phyloP scores from a whole-genome alignment of 306 rosid genomes.

The Argentina anserina region DNA sequence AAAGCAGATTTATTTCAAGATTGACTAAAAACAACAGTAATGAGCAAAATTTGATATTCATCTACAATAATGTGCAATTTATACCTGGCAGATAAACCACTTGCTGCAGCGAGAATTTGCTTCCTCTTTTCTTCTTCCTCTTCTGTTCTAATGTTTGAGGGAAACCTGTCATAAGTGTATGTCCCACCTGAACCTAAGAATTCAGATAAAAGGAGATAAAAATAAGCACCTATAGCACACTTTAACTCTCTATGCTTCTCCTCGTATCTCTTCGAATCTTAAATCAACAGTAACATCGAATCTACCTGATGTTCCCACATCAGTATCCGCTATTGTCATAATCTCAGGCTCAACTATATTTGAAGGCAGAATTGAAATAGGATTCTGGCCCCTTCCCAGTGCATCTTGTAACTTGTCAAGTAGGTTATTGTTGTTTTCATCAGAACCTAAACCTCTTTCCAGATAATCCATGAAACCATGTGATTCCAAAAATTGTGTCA shows the following conservation, averaged over 20 bases:
- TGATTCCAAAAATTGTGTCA: conserved; percentile 82
- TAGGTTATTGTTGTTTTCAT: conserved; percentile 68
- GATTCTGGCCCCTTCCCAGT: conserved; percentile 95
- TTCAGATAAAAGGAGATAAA: conserved; percentile 11
- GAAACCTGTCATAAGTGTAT: conserved; percentile 83
- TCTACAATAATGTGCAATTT: conserved; percentile 1
- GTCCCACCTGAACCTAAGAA: conserved; percentile 72
- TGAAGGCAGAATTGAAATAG: conserved; percentile 74
- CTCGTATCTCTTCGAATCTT: conserved; percentile 1
- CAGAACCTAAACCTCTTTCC: conserved; percentile 82
- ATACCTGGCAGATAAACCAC: conserved; percentile 86
- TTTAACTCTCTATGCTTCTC: neutral
- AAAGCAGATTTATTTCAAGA: conserved; percentile 18
- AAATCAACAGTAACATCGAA: conserved; percentile 20
- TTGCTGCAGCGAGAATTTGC: conserved; percentile 76
- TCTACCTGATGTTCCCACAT: conserved; percentile 66
- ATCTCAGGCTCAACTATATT: conserved; percentile 74
- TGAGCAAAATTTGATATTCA: conserved; percentile 3
- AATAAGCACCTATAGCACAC: neutral
- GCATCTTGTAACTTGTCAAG: conserved; percentile 99
- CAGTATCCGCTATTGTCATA: conserved; percentile 81
- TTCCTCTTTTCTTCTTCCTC: conserved; percentile 92
- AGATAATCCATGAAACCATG: conserved; percentile 90
- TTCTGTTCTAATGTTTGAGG: conserved; percentile 68
- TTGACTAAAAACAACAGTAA: neutral